Percentiles rank a stretch among this genome's conserved stretches.
Conservation (phyloP, 192 early-diverging fungal genomes). For the Phycomyces nitens region DNA sequence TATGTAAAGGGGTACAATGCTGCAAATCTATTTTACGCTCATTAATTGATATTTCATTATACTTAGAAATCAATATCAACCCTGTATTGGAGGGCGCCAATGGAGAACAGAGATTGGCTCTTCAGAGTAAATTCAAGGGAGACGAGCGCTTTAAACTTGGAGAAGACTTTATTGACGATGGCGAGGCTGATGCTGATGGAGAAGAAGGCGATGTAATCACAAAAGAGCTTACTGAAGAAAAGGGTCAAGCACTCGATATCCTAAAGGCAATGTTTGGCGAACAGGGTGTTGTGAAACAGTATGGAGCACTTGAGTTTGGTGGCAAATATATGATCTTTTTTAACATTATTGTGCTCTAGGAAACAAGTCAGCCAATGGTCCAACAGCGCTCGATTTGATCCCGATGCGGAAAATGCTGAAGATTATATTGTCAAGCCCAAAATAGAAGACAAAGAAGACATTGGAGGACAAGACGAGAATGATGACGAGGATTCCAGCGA, state of each 20-base stretch:
- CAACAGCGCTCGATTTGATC: conserved; percentile 44
- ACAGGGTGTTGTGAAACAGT: conserved; percentile 6
- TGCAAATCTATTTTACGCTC: too few species aligned
- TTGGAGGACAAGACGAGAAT: neutral
- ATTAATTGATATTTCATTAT: conserved; percentile 1
- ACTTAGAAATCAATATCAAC: conserved; percentile 40
- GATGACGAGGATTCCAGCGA: neutral
- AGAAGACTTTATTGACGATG: conserved; percentile 47
- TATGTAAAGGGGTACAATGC: conserved; percentile 1
- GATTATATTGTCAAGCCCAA: conserved; percentile 12
- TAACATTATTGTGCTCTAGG: neutral
- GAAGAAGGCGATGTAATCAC: conserved; percentile 33
- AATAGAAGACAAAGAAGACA: neutral
- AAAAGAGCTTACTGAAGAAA: conserved; percentile 40
- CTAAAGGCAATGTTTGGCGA: conserved; percentile 51
- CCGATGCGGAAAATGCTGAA: conserved; percentile 37
- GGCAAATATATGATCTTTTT: neutral
- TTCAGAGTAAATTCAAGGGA: conserved; percentile 46
- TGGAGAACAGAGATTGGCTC: conserved; percentile 42
- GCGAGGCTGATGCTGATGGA: conserved; percentile 11
- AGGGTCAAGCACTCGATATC: conserved; percentile 45
- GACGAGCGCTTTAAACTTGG: conserved; percentile 51
- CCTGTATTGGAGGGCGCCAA: conserved; percentile 50
- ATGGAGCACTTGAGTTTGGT: neutral
- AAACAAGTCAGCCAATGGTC: conserved; percentile 18